phyloP scores from a whole-genome alignment of 2,329 filamentous ascomycete genomes.

The Paraphaeosphaeria minitans region DNA sequence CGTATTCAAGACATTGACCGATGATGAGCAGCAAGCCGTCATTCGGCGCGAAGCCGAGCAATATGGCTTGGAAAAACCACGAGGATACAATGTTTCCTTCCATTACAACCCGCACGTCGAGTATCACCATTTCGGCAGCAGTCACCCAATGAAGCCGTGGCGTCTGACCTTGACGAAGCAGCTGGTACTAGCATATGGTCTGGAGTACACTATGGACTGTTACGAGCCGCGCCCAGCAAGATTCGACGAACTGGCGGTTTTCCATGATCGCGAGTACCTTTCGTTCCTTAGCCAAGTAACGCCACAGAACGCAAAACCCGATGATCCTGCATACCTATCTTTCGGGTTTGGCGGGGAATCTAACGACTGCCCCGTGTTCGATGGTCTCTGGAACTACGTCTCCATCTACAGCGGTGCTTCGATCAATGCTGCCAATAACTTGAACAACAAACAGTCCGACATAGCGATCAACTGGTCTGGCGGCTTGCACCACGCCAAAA shows the following conservation, averaged over 20 bases:
- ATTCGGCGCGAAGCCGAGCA: slow-evolving; percentile 59
- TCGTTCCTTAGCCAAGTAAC: slow-evolving; percentile 73
- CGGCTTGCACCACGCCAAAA: slow-evolving; percentile 94
- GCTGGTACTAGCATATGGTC: slow-evolving; percentile 90
- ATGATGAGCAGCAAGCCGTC: slow-evolving; percentile 54
- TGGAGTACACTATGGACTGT: slow-evolving; percentile 96
- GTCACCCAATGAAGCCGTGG: slow-evolving; percentile 99
- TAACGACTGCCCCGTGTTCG: slow-evolving; percentile 92
- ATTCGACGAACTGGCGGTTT: slow-evolving; percentile 83
- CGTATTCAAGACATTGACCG: slow-evolving; percentile 39
- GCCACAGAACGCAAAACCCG: slow-evolving; percentile 50
- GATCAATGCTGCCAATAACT: slow-evolving; percentile 86
- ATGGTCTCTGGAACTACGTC: slow-evolving; percentile 93
- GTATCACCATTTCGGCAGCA: slow-evolving; percentile 94
- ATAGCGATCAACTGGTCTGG: slow-evolving; percentile 99
- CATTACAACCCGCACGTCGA: slow-evolving; percentile 96
- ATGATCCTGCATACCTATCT: slow-evolving; percentile 55
- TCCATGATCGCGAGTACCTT: slow-evolving; percentile 88
- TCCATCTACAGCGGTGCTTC: slow-evolving; percentile 91
- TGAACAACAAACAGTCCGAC: slow-evolving; percentile 84
- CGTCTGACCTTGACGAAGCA: slow-evolving; percentile 93
- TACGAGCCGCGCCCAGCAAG: slow-evolving; percentile 84
- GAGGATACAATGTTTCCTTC: slow-evolving; percentile 90
- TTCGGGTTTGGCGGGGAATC: slow-evolving; percentile 78
- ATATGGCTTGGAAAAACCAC: slow-evolving; percentile 76